A percentile compares a stretch with the other conserved stretches of the same genome.
phyloP scores from a whole-genome alignment of 225 moss, liverwort and hornwort species.

The Pseudisothecium myosuroides region DNA sequence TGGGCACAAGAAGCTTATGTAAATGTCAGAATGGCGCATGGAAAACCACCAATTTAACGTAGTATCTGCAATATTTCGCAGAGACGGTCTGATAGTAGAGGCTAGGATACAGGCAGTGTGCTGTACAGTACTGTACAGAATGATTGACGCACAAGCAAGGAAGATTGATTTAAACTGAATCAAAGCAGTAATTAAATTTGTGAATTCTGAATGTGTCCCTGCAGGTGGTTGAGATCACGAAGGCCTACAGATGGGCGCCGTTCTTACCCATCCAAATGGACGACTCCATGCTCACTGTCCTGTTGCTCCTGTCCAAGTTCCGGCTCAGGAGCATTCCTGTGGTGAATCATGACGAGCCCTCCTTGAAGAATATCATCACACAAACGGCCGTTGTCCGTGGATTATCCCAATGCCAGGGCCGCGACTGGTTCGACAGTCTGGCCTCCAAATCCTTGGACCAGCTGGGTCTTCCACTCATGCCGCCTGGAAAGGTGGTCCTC shows the following conservation, averaged over 20 bases:
- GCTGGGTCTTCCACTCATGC: conserved; percentile 65
- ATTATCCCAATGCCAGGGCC: conserved; percentile 70
- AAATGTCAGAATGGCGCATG: too few species aligned
- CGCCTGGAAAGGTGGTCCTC: conserved; percentile 26
- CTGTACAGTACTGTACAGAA: too few species aligned
- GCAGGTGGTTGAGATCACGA: conserved; percentile 72
- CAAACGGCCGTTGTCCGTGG: conserved; percentile 69
- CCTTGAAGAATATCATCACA: conserved; percentile 71
- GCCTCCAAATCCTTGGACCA: conserved; percentile 54
- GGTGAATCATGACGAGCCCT: conserved; percentile 50
- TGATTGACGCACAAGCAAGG: not conserved
- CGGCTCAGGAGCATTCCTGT: conserved; percentile 78
- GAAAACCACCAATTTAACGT: not conserved
- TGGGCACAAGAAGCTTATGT: not conserved
- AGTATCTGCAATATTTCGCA: not conserved
- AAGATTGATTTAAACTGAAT: not conserved
- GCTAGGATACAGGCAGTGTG: not conserved
- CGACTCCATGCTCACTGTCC: conserved; percentile 78
- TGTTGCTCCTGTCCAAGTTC: conserved; percentile 72
- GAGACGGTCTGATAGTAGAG: too few species aligned
- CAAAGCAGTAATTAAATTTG: not conserved
- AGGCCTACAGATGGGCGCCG: conserved; percentile 84
- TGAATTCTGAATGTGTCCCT: not conserved
- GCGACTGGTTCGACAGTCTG: conserved; percentile 79
- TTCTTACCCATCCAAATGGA: conserved; percentile 72